Percentiles rank a stretch among this genome's conserved stretches.
These are phyloP conservation scores for Quercus gilva DNA, from an alignment of 306 rosid species.

Conservation along the genomic window DNA sequence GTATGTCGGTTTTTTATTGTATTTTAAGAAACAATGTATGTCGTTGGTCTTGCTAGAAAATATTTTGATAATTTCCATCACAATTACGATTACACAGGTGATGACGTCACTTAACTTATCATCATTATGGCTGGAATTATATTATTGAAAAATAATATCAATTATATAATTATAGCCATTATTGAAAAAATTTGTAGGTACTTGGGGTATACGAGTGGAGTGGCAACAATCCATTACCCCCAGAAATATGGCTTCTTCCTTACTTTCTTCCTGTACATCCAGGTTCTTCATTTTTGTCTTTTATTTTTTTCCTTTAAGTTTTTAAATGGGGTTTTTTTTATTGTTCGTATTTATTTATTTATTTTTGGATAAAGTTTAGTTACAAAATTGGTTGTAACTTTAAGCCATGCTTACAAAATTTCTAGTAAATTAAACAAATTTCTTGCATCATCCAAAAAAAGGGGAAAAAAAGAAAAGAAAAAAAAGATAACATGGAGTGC, in stretches of 20 bases:
- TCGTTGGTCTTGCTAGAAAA: not conserved
- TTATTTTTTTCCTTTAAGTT: too few relatives aligned
- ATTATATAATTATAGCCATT: not conserved
- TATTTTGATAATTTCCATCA: not conserved
- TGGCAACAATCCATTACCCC: conserved; percentile 47
- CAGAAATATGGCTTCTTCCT: conserved; percentile 52
- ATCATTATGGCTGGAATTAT: not conserved
- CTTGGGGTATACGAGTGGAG: conserved; percentile 42
- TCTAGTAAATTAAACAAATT: too few relatives aligned
- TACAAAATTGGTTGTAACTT: too few relatives aligned
- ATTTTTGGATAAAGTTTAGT: accelerated
- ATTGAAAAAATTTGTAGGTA: conserved; percentile 27
- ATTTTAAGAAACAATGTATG: not conserved
- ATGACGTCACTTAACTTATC: not conserved
- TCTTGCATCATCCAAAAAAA: too few relatives aligned
- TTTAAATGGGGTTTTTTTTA: too few relatives aligned
- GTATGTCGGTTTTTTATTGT: not conserved
- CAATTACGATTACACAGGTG: not conserved
- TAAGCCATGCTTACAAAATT: too few relatives aligned
- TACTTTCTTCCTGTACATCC: conserved; percentile 60
- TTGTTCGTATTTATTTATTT: too few relatives aligned
- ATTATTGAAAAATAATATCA: not conserved
- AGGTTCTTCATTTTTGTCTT: conserved; percentile 23
- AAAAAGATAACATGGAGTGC: not conserved
- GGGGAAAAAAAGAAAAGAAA: not conserved